Evolutionary conservation across 148 eudicot species (phyloP).

Genomic region (Vaccinium corymbosum): DNA sequence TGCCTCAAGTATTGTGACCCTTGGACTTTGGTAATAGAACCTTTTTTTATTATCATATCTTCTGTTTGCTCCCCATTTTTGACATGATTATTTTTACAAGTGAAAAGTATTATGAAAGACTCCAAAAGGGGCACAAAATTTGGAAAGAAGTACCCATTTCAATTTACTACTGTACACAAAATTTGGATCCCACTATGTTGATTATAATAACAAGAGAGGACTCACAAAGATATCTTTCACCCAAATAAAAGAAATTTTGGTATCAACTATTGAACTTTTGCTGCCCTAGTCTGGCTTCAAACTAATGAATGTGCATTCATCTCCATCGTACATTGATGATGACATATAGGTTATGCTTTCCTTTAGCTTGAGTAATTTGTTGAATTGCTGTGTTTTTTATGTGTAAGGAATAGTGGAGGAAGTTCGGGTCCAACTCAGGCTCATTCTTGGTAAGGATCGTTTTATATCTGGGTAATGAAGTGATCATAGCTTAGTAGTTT

Average conservation of each 20-base stretch:
- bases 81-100: neutral
- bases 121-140: neutral
- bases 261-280: neutral
- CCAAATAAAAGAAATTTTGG: neutral
- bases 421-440: slow-evolving; percentile 96
- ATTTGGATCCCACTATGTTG: neutral
- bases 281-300: neutral
- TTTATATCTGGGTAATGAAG: slow-evolving; percentile 86
- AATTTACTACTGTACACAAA: neutral
- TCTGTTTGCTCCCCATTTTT: neutral
- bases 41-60: neutral
- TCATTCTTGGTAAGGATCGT: slow-evolving; percentile 80
- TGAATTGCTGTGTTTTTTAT: slow-evolving; percentile 13
- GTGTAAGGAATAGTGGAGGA: slow-evolving; percentile 93
- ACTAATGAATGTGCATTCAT: neutral
- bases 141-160: neutral
- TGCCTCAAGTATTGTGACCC: neutral
- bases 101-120: neutral
- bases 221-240: neutral
- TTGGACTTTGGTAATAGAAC: neutral
- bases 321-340: neutral
- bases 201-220: neutral
- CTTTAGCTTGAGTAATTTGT: slow-evolving; percentile 9
- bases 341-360: neutral
- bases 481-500: slow-evolving; percentile 11